Evolutionary conservation across 768 basidiomycete genomes (phyloP), one percentile per base, ranked within the genome.

Genomic region (Pleurotus salmoneostramineus): DNA sequence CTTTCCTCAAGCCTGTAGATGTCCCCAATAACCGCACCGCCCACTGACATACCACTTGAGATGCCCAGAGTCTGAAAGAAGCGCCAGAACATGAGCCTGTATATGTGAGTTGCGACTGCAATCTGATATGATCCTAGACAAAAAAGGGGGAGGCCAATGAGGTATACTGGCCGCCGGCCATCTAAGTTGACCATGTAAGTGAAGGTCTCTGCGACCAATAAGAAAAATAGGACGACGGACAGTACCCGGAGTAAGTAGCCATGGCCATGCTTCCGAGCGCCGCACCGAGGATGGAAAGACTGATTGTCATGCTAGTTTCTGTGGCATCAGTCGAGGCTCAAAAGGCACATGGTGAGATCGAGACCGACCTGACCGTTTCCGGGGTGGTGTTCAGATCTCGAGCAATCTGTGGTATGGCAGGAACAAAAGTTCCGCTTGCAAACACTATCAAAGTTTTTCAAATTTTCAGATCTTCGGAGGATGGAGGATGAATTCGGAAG

Each of bases 401-500:
- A 5, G 90, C 83, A 45, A 94, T 84, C 50, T 87, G 80, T 0
- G 89, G 88, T 57, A 92, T 87, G 0, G 84, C 83, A 0, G 90
- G 90, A 2, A 90, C 77, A 66, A 93, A 91, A 0, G 82, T 82
- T 0, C 83, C 85, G 5, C 81, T 73, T 0, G 87, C 83, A 58
- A 92, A 84, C 35, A 87, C 90, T 93, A 83, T 81, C 6, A 72
- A 77, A 2, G 74, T 77, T 5, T 73, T 65, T 1, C 81, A 76
- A 58, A 84, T 52, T n/a, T 12, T 32, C 31, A 14, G 34, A 8
- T 6, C 3, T 4, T 44, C 33, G 27, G 2, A 75, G 58, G 79
- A 82, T n/a, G 84, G 33, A 10, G 14, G 34, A 47, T 44, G 6
- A 54, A 27, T 27, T 27, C 21, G 21, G 21, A 27, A 27, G 21